phyloP scores from a whole-genome alignment of 805 yeast genomes.

The Candida bentonensis region DNA sequence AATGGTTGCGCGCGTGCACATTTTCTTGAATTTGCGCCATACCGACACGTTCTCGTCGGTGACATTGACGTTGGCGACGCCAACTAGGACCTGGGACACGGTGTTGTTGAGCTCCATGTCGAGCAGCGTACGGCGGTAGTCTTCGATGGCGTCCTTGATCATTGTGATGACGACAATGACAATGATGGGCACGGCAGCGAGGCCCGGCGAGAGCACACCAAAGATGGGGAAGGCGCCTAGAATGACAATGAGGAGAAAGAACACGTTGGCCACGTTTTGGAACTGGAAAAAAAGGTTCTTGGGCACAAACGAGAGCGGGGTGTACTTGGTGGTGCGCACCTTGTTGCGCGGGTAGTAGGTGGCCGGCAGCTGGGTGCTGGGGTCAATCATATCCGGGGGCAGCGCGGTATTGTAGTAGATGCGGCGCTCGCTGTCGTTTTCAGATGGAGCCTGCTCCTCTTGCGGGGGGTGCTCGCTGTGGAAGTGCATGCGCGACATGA shows the following conservation, averaged over 20 bases:
- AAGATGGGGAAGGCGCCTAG: slow-evolving; percentile 65
- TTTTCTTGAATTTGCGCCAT: slow-evolving; percentile 64
- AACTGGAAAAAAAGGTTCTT: slow-evolving; percentile 74
- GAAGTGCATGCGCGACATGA: neutral
- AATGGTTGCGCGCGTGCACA: slow-evolving; percentile 23
- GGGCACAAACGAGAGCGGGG: slow-evolving; percentile 80
- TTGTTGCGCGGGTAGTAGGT: slow-evolving; percentile 72
- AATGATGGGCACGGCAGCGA: slow-evolving; percentile 71
- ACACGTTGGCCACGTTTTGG: slow-evolving; percentile 79
- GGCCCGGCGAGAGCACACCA: slow-evolving; percentile 60
- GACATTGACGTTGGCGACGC: slow-evolving; percentile 48
- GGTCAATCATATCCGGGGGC: slow-evolving; percentile 31
- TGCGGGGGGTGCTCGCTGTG: slow-evolving; percentile 1
- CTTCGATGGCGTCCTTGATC: slow-evolving; percentile 68
- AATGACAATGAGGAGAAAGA: slow-evolving; percentile 68
- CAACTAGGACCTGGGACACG: slow-evolving; percentile 44
- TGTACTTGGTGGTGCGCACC: slow-evolving; percentile 91
- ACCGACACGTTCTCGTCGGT: slow-evolving; percentile 36
- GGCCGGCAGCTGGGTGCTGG: slow-evolving; percentile 46
- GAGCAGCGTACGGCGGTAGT: slow-evolving; percentile 48
- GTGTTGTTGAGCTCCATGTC: slow-evolving; percentile 63
- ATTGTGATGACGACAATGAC: slow-evolving; percentile 68
- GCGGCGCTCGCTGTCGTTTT: slow-evolving; percentile 18
- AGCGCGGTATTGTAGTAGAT: slow-evolving; percentile 37
- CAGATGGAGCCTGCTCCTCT: slow-evolving; percentile 4